Evolutionary conservation across 805 yeast genomes (phyloP), one percentile per base, ranked within the genome.

Genomic region (Saccharomycopsis malanga): DNA sequence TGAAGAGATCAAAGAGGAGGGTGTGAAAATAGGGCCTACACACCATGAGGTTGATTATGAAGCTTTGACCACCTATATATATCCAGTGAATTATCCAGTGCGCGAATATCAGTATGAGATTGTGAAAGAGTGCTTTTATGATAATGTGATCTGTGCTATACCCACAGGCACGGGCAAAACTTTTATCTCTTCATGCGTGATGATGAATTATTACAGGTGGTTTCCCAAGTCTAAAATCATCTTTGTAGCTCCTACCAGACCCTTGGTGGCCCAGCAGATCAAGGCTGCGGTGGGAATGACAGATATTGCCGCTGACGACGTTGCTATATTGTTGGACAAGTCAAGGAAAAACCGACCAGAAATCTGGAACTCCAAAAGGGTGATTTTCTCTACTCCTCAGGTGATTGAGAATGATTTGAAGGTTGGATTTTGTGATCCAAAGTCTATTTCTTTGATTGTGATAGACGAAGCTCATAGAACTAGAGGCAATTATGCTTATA

Each of bases 91-190:
- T 58, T 76, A 77, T 53, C 84, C 85, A 51, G 70, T 83, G 0
- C 76, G 99, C 60, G 95, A 87, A 51, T 93, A 94, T 61, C 99
- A 93, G 65, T 79, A 72, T 58, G 81, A 81, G 54, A 88, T 93
- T 46, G 87, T 88, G 2, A 68, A 71, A 39, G 74, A 77, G 48
- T 81, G 96, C 0, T 67, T 93, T 32, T 79, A 75, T 57, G 71
- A 79, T 52, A 93, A 93, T 58, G 61, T 83, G 2, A 67, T 93
- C 21, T 91, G 95, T 59, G 95, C 97, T 0, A 75, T 93, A 14
- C 99, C 99, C 0, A 93, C 99, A 0, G 99, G 99, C 55, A 70
- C 89, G 61, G 99, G 99, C 34, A 93, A 93, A 65, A 93, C 99
- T 0, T 87, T 93, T 54, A 88, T 93, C 58, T 98, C 98, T 1